These are phyloP conservation scores for Anthracocystis walkeri DNA, from an alignment of 1,284 basidiomycete genomes.

Conservation along the genomic window DNA sequence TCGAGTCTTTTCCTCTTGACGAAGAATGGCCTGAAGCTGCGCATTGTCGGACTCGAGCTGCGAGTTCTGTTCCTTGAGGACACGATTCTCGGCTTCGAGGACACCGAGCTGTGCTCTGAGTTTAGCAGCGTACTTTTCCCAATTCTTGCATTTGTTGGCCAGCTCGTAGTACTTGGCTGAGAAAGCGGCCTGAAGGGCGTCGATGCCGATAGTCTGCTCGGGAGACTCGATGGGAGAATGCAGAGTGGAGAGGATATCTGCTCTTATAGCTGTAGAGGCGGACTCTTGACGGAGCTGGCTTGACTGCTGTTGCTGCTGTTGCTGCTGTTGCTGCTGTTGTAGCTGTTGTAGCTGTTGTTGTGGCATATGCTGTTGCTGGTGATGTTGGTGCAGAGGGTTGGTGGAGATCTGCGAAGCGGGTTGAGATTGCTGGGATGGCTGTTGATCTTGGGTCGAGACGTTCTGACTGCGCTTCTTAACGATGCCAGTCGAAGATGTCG, in stretches of 20 bases:
- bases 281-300: conserved; percentile 15
- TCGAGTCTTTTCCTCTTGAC: conserved; percentile 32
- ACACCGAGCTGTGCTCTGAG: conserved; percentile 57
- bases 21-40: conserved; percentile 31
- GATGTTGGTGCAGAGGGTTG: conserved; percentile 25
- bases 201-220: conserved; percentile 48
- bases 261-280: background rate
- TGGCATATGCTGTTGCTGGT: conserved; percentile 22
- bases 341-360: background rate
- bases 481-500: conserved; percentile 30
- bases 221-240: conserved; percentile 20
- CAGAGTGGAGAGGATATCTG: conserved; percentile 7
- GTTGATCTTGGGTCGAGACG: conserved; percentile 16
- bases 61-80: conserved; percentile 49
- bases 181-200: conserved; percentile 57
- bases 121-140: conserved; percentile 62
- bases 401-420: conserved; percentile 9
- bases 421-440: conserved; percentile 13
- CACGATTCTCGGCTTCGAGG: conserved; percentile 54
- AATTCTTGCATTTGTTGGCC: conserved; percentile 61
- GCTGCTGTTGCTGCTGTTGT: conserved; percentile 26
- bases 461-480: conserved; percentile 36
- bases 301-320: background rate
- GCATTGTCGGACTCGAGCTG: conserved; percentile 54
- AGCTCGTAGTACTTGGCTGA: conserved; percentile 58